phyloP scores from a whole-genome alignment of 1,284 basidiomycete genomes.

The Moesziomyces sp. region DNA sequence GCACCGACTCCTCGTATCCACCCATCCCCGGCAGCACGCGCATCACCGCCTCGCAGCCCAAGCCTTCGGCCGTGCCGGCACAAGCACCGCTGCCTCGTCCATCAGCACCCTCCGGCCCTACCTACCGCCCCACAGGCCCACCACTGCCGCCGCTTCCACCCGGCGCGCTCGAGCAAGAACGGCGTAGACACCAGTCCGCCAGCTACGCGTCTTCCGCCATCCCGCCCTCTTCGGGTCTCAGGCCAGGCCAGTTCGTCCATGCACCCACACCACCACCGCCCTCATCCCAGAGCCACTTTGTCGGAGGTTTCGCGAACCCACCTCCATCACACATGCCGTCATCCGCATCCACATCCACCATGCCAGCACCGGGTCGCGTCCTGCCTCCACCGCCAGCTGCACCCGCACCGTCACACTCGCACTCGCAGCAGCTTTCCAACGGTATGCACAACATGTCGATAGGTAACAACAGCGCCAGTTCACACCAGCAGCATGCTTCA shows the following conservation, averaged over 20 bases:
- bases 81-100: neutral
- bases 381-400: neutral
- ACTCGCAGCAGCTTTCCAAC: slow-evolving; percentile 16
- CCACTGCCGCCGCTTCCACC: slow-evolving; percentile 50
- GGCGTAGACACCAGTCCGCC: slow-evolving; percentile 27
- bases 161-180: slow-evolving; percentile 44
- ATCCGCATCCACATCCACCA: slow-evolving; percentile 12
- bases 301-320: slow-evolving; percentile 26
- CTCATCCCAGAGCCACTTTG: slow-evolving; percentile 18
- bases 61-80: slow-evolving; percentile 5
- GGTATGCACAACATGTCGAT: slow-evolving; percentile 30
- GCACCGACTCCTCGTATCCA: slow-evolving; percentile 59
- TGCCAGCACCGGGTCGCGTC: neutral
- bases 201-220: slow-evolving; percentile 24
- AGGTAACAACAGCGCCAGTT: neutral
- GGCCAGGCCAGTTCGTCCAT: slow-evolving; percentile 42
- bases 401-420: slow-evolving; percentile 1
- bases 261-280: slow-evolving; percentile 35
- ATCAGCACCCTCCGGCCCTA: slow-evolving; percentile 9
- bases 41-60: slow-evolving; percentile 34
- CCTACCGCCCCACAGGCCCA: slow-evolving; percentile 37
- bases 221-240: slow-evolving; percentile 9
- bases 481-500: slow-evolving; percentile 2
- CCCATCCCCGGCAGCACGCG: slow-evolving; percentile 50
- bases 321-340: slow-evolving; percentile 6